Evolutionary conservation across 139 green algal species (phyloP).

Genomic region (Zygnema circumcarinatum): DNA sequence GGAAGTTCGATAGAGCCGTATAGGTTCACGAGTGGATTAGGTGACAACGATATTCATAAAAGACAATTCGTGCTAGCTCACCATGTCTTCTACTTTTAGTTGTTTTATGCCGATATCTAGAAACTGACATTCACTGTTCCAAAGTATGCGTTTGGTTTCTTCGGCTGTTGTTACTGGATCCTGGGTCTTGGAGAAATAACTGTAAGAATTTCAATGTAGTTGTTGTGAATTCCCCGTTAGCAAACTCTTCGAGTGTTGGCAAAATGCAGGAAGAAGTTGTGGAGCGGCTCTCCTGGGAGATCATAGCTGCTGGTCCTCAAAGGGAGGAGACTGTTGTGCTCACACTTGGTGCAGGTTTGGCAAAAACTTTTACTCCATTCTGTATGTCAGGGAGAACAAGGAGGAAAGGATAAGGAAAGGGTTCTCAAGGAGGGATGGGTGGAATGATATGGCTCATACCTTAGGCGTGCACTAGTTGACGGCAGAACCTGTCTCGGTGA

Average conservation of each 20-base stretch:
- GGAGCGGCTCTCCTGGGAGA: conserved; percentile 4
- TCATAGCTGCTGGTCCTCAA: background rate
- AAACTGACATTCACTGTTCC: background rate
- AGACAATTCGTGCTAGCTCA: too few relatives aligned
- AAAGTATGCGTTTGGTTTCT: background rate
- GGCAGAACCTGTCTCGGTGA: background rate
- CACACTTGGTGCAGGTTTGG: conserved; percentile 29
- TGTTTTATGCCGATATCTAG: background rate
- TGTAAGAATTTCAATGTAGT: background rate
- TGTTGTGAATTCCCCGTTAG: background rate
- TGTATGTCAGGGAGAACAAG: background rate
- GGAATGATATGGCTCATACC: background rate
- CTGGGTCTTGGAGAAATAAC: background rate
- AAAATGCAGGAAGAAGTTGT: conserved; percentile 13
- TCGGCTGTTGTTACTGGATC: background rate
- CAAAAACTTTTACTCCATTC: background rate
- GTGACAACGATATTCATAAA: too few relatives aligned
- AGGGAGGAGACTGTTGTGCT: conserved; percentile 14
- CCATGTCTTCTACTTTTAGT: background rate
- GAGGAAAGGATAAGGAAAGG: too few relatives aligned
- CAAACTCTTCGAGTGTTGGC: background rate
- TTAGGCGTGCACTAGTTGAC: background rate
- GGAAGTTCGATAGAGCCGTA: too few relatives aligned
- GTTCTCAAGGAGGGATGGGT: too few relatives aligned
- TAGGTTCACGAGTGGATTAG: too few relatives aligned